Evolutionary conservation across 2,329 filamentous ascomycete species (phyloP), one percentile per base, ranked within the genome.

Genomic region (Aureobasidium uvarum): DNA sequence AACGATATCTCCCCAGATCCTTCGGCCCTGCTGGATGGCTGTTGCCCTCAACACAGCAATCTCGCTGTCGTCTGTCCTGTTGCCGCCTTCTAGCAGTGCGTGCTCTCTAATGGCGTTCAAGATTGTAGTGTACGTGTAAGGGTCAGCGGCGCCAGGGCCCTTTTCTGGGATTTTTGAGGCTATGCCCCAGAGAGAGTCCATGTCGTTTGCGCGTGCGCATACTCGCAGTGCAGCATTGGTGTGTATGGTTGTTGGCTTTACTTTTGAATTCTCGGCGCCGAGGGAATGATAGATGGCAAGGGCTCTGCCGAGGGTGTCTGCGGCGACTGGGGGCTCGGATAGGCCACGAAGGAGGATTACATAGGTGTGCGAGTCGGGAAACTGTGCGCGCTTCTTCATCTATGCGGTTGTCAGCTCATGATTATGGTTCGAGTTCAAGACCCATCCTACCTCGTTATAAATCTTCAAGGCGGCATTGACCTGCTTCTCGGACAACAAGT

Each of bases 311-410:
- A 95, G 83, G 36, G 84, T 75, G 50, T 85, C 76, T 52, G 83
- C 80, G 0, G 82, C 77, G 66, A 89, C 83, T 1, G 83, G 74
- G 18, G 88, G 86, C 48, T 81, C 77, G 46, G 88, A 84, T 64
- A 93, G 86, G 36, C 92, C 94, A 59, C 85, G 83, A 70, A 99
- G 87, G 66, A 98, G 84, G 66, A 91, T 87, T 20, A 91, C 95
- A 74, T 90, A 97, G 0, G 95, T 97, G 71, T 89, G 85, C 3
- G 86, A 84, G 74, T 93, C 94, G 1, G 95, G 94, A 31, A 84
- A 81, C 71, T 96, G 89, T 5, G 83, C 88, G 67, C 92, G 85
- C 79, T 98, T 98, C 80, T 98, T 99, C 94, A 99, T 98, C 89
- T 91, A 70, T 14, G 66, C 52, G 36, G 41, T 48, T 65, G 67